Evolutionary conservation across 2,329 filamentous ascomycete species (phyloP).

Genomic region (Teratosphaeria gauchensis): DNA sequence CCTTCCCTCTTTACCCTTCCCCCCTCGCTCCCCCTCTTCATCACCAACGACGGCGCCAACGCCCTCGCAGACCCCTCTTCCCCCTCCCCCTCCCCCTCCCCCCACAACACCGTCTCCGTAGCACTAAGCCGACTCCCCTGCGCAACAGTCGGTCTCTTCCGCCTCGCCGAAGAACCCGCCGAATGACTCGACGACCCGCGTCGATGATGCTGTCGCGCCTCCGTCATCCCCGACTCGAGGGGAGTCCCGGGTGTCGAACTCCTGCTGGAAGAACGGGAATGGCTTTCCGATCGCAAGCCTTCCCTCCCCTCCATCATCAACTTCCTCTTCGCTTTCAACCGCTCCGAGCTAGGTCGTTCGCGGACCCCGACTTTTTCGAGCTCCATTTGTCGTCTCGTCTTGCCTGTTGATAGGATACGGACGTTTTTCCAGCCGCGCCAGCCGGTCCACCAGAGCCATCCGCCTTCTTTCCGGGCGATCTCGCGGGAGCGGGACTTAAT

Average conservation of each 20-base stretch:
- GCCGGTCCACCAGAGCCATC: conserved; percentile 81
- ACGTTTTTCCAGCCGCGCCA: conserved; percentile 46
- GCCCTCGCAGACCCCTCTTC: not conserved
- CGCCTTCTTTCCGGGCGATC: conserved; percentile 54
- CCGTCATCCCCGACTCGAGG: conserved; percentile 6
- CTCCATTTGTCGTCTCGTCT: conserved; percentile 20
- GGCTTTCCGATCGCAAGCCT: conserved; percentile 10
- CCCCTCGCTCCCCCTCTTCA: not conserved
- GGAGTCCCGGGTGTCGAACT: conserved; percentile 15
- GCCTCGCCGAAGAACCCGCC: conserved; percentile 1
- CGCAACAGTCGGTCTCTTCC: conserved; percentile 7
- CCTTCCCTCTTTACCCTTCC: not conserved
- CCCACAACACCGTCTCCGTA: conserved; percentile 20
- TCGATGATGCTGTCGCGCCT: conserved; percentile 16
- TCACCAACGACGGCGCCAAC: no score
- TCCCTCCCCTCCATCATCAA: conserved; percentile 9
- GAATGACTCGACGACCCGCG: not conserved
- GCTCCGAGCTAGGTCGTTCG: conserved; percentile 14
- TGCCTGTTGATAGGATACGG: conserved; percentile 14
- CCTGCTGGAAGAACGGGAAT: conserved; percentile 13
- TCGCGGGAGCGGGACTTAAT: conserved; percentile 60
- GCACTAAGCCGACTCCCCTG: conserved; percentile 18
- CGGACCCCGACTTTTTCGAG: conserved; percentile 21
- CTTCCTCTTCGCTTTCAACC: conserved; percentile 10
- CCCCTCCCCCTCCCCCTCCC: conserved; percentile 5